Evolutionary conservation across 306 rosid species (phyloP).

Genomic region (Dalbergia cochinchinensis): DNA sequence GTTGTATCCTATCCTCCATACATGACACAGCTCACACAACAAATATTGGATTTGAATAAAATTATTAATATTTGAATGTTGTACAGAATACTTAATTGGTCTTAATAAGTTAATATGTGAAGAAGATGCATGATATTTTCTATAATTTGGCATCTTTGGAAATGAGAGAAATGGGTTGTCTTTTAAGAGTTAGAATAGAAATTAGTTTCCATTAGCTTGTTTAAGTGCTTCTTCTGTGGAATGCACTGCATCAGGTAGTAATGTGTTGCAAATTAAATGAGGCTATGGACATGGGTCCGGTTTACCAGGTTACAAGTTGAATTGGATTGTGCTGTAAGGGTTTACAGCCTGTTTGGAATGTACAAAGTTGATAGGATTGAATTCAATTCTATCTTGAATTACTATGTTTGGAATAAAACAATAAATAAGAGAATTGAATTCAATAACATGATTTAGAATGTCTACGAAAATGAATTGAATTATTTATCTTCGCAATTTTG

Average conservation of each 20-base stretch:
- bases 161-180: background rate
- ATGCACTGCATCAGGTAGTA: background rate
- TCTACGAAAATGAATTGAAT: no score
- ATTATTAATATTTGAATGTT: background rate
- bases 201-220: no score
- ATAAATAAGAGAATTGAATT: no score
- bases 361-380: no score
- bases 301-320: no score
- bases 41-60: constrained; percentile 6
- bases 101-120: constrained; percentile 24
- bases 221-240: no score
- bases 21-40: no score
- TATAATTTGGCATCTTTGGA: constrained; percentile 10
- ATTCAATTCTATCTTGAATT: no score
- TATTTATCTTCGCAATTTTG: no score
- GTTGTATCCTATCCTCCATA: background rate
- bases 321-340: constrained; percentile 11
- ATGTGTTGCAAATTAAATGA: constrained; percentile 22
- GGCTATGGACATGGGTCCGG: background rate
- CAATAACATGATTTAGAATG: no score
- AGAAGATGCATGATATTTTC: constrained; percentile 24
- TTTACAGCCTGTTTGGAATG: background rate
- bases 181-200: constrained; percentile 1
- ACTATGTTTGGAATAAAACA: no score
- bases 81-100: constrained; percentile 11